A percentile compares a stretch with the other conserved stretches of the same genome.
Evolutionary conservation across 2,329 filamentous ascomycete species (phyloP).

Genomic region (Xylariales sp.): DNA sequence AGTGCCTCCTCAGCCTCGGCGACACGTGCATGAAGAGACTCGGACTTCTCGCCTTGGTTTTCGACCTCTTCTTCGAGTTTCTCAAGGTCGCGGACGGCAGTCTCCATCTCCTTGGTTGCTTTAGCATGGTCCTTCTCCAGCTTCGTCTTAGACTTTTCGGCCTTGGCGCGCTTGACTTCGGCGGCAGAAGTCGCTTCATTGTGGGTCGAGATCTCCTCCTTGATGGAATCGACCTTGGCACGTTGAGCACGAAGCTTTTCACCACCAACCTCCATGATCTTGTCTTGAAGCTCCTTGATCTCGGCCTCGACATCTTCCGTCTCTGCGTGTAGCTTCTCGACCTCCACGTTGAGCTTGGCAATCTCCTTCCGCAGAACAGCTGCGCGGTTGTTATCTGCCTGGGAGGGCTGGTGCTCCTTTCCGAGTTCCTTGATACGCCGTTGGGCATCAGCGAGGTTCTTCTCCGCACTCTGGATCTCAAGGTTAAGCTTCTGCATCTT

Average conservation of each 20-base stretch:
- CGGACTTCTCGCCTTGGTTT: constrained; percentile 70
- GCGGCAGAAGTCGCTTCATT: constrained; percentile 79
- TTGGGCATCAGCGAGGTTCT: constrained; percentile 78
- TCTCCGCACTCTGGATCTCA: constrained; percentile 81
- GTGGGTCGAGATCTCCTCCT: constrained; percentile 76
- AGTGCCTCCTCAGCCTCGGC: constrained; percentile 80
- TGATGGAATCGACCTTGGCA: constrained; percentile 82
- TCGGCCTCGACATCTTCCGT: constrained; percentile 89
- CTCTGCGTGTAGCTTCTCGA: constrained; percentile 74
- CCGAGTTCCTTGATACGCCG: constrained; percentile 80
- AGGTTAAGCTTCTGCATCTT: constrained; percentile 86
- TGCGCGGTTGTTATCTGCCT: constrained; percentile 72
- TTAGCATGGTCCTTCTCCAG: constrained; percentile 78
- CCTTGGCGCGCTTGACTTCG: constrained; percentile 85
- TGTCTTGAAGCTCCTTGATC: constrained; percentile 88
- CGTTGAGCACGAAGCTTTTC: constrained; percentile 88
- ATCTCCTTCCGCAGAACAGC: constrained; percentile 74
- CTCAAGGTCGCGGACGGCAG: constrained; percentile 67
- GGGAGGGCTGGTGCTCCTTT: constrained; percentile 74
- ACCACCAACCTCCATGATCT: constrained; percentile 97
- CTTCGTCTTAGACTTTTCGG: constrained; percentile 86
- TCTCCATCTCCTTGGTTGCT: constrained; percentile 72
- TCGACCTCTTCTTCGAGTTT: constrained; percentile 73
- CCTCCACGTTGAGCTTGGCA: constrained; percentile 66
- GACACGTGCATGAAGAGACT: constrained; percentile 66